phyloP scores from a whole-genome alignment of 1,284 basidiomycete species.

The Mycena sp. region DNA sequence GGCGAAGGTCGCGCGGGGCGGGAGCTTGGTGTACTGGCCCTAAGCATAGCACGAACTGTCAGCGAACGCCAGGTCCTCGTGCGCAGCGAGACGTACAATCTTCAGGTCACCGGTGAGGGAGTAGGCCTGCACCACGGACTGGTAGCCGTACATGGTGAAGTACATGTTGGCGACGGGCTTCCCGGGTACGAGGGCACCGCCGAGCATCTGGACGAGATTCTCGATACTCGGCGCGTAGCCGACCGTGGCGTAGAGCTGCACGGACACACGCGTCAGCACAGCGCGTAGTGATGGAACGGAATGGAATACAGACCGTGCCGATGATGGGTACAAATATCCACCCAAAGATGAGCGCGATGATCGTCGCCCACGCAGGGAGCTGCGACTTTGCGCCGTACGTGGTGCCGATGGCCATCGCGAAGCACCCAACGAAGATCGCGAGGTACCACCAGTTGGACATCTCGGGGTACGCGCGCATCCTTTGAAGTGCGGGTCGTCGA shows the following conservation, averaged over 20 bases:
- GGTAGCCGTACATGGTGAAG: conserved; percentile 59
- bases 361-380: conserved; percentile 57
- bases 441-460: conserved; percentile 69
- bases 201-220: conserved; percentile 45
- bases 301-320: conserved; percentile 44
- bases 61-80: too few relatives aligned
- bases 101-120: conserved; percentile 58
- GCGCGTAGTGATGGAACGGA: conserved; percentile 55
- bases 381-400: conserved; percentile 58
- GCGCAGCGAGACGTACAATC: conserved; percentile 44
- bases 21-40: conserved; percentile 72
- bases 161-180: conserved; percentile 60
- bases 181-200: conserved; percentile 50
- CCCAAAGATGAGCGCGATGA: conserved; percentile 50
- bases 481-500: conserved; percentile 51
- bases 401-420: conserved; percentile 58
- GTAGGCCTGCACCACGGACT: conserved; percentile 55
- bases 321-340: conserved; percentile 55
- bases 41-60: conserved; percentile 21
- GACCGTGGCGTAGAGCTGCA: conserved; percentile 41
- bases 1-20: conserved; percentile 67
- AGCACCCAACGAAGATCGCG: conserved; percentile 52
- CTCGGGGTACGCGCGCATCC: conserved; percentile 57
- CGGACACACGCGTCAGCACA: conserved; percentile 50
- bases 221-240: conserved; percentile 63